Evolutionary conservation across 441 rosid species (phyloP), one percentile per base, ranked within the genome.

Genomic region (Croton laevigatus): DNA sequence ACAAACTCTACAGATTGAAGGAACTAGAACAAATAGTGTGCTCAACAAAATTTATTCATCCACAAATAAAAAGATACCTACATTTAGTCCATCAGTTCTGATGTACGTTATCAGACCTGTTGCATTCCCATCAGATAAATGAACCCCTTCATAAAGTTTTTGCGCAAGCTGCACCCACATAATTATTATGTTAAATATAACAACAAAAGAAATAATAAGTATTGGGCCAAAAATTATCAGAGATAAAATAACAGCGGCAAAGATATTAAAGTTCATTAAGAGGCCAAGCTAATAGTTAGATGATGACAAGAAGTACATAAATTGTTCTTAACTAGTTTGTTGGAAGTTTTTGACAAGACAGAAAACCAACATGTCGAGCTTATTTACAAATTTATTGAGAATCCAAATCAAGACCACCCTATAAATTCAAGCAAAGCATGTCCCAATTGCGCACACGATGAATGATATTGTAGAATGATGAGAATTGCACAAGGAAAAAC

Each of bases 11-110:
- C 32, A 19, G n/a, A 8, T 2, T 20, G 7, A 22, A 22, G 19
- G 59, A 8, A 23, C 34, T 23, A 55, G 13, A 27, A 27, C 2
- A 27, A 27, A 27, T 27, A 27, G 32, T 27, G 32, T 27, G 32
- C 32, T 27, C 32, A 27, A 5, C 23, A 49, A 34, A 57, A 36
- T 69, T 34, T 68, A 67, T 19, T 54, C 65, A 73, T 58, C 32
- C 32, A 44, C 42, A 78, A 61, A 38, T 13, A 59, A 70, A 74
- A 75, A 67, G 64, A 64, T 66, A 87, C 98, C 55, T 82, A 95
- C 99, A 87, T 91, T 98, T 44, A 95, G 80, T 74, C 99, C 97
- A 85, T 95, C 99, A 14, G 99, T 93, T 82, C 99, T 86, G 88
- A 82, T 85, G 81, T 95, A 95, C 59, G 99, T 95, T 80, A 95